Conservation (phyloP, 2,329 filamentous ascomycete genomes). For the Colletotrichum zoysiae region DNA sequence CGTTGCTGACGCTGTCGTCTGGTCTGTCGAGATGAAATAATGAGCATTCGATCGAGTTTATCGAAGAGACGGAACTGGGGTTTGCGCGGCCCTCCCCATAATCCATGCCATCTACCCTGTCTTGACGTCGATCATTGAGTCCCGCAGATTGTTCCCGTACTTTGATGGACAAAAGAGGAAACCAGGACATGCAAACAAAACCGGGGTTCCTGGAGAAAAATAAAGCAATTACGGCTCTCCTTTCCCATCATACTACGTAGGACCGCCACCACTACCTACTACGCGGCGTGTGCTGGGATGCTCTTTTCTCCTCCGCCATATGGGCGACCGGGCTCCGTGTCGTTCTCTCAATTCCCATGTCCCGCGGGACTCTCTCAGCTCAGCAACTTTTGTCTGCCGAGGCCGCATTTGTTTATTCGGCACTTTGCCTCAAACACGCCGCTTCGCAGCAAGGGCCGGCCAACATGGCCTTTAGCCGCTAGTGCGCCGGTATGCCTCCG, state of each 20-base stretch:
- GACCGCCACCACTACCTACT: slow-evolving; percentile 12
- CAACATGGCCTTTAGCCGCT: background rate
- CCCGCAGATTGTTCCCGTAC: slow-evolving; percentile 34
- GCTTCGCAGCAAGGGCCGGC: slow-evolving; percentile 11
- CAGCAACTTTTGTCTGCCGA: slow-evolving; percentile 1
- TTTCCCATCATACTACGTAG: slow-evolving; percentile 31
- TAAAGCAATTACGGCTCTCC: slow-evolving; percentile 26
- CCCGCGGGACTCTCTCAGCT: slow-evolving; percentile 17
- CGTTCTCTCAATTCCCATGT: slow-evolving; percentile 30
- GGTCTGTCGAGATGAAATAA: slow-evolving; percentile 34
- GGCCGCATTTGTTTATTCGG: slow-evolving; percentile 33
- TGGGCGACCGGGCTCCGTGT: slow-evolving; percentile 2
- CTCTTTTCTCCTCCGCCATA: slow-evolving; percentile 17
- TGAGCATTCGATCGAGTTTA: slow-evolving; percentile 9
- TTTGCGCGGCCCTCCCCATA: slow-evolving; percentile 33
- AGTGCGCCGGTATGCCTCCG: slow-evolving; percentile 28
- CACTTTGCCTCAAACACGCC: slow-evolving; percentile 24
- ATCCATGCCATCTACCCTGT: slow-evolving; percentile 24
- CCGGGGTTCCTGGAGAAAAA: background rate
- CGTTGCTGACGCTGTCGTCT: slow-evolving; percentile 1
- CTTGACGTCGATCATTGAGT: slow-evolving; percentile 37
- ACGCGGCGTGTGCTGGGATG: slow-evolving; percentile 9
- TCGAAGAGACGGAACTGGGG: slow-evolving; percentile 3
- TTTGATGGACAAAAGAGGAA: slow-evolving; percentile 30
- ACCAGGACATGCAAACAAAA: slow-evolving; percentile 4